A percentile compares a stretch with the other conserved stretches of the same genome.
Evolutionary conservation across 352 stramenopile species (phyloP).

Genomic region (Plasmopara muralis): DNA sequence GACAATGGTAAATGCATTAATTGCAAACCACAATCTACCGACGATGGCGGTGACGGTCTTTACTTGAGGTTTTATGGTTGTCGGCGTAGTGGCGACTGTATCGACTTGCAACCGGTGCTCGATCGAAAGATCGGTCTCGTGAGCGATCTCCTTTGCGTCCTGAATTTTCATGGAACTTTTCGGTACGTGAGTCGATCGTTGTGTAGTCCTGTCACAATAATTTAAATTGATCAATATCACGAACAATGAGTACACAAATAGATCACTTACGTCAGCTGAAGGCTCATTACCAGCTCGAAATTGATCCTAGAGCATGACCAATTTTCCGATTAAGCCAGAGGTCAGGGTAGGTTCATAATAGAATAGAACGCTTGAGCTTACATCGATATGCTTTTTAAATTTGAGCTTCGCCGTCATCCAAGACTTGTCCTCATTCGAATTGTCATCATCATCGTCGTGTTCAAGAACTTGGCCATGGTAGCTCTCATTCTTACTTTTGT

Average conservation of each 20-base stretch:
- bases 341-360: neutral
- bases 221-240: neutral
- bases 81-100: conserved; percentile 11
- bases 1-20: too few species aligned
- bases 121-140: conserved; percentile 7
- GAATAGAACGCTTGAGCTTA: conserved; percentile 13
- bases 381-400: conserved; percentile 87
- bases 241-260: neutral
- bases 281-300: conserved; percentile 54
- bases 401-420: conserved; percentile 87
- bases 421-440: conserved; percentile 41
- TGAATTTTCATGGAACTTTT: neutral
- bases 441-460: conserved; percentile 31
- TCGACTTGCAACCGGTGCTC: conserved; percentile 5
- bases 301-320: conserved; percentile 43
- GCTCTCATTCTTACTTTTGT: conserved; percentile 7
- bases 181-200: conserved; percentile 52
- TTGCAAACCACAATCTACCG: conserved; percentile 3
- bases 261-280: conserved; percentile 39
- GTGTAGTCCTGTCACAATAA: conserved; percentile 47
- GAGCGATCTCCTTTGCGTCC: neutral
- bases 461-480: conserved; percentile 73
- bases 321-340: neutral
- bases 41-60: conserved; percentile 10
- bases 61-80: conserved; percentile 8